Conservation (phyloP, 108 stramenopile genomes). For the Parietichytrium sp. region DNA sequence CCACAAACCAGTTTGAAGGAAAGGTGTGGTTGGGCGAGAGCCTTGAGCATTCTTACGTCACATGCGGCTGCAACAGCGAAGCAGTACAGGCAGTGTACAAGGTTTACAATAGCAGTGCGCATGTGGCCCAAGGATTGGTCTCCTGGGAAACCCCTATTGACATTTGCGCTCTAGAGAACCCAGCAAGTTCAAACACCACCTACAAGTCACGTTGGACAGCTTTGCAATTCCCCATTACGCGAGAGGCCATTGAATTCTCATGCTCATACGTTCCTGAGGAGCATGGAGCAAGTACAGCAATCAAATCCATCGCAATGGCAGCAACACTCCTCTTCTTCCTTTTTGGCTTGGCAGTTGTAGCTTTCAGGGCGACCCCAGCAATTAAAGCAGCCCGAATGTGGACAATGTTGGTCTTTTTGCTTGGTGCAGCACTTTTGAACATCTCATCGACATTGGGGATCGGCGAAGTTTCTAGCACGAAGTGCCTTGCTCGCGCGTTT, state of each 20-base stretch:
- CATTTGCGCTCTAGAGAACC: too few relatives aligned
- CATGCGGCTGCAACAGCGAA: constrained; percentile 21
- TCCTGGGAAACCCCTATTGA: too few relatives aligned
- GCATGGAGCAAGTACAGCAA: too few relatives aligned
- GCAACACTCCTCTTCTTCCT: too few relatives aligned
- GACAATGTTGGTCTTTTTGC: not conserved
- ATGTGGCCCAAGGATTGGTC: not conserved
- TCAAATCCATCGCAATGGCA: too few relatives aligned
- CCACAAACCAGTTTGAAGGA: not conserved
- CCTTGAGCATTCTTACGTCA: not conserved
- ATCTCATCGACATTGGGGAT: not conserved
- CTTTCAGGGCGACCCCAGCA: too few relatives aligned
- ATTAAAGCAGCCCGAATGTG: not conserved
- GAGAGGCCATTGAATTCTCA: too few relatives aligned
- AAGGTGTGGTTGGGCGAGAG: not conserved
- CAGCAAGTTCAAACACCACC: too few relatives aligned
- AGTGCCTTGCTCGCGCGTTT: not conserved
- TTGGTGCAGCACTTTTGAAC: not conserved
- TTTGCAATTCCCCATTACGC: too few relatives aligned
- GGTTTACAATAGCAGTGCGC: not conserved
- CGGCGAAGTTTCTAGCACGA: not conserved
- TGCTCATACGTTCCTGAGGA: too few relatives aligned
- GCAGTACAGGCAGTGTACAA: not conserved
- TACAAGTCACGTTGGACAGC: too few relatives aligned
- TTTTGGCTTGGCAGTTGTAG: too few relatives aligned